Base-by-base conservation (phyloP, 371 early-diverging fungal species). In the Actinomucor elegans region DNA sequence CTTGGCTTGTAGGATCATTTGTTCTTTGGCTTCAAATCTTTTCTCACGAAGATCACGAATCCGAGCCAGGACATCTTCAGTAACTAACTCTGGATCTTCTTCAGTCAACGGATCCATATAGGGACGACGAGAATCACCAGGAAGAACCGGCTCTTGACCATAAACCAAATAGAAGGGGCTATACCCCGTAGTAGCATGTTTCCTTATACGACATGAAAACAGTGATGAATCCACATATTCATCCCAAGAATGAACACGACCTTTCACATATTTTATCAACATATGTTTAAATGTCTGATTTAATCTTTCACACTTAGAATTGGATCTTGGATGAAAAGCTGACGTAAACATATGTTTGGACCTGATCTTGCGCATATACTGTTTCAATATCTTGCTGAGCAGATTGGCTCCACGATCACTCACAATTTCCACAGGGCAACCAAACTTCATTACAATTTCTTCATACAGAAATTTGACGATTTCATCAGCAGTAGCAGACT, bases 391-490 rank as follows among this genome's bases (percentile, higher is more conserved):
- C n/a, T 26, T 26, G 5, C n/a, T n/a, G 8, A 34, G 52, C 10
- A 66, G 66, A 23, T 61, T 63, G 2, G 55, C 31, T 17, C 70
- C 63, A 9, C 60, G 33, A 37, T 69, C 70, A 8, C 66, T 61
- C 0, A 51, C 5, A 10, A 69, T 57, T 34, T 62, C 60, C 0
- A 21, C 10, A 4, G 71, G 75, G 28, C 60, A 54, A 1, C 74
- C 71, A 54, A 65, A 71, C 27, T 34, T 48, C 48, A 58, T 43
- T 1, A 68, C 64, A 28, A 76, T 70, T 4, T 40, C 40, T 40
- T 40, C 20, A 21, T 40, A 21, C 17, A 40, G 17, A 35, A 71
- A 70, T 5, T 59, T 27, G 3, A 32, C 32, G 7, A 31, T 17
- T 1, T 52, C 59, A 6, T 65, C 49, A 10, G 31, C 44, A 2